Conservation (phyloP, 345 rosid species). For the Brassica juncea region DNA sequence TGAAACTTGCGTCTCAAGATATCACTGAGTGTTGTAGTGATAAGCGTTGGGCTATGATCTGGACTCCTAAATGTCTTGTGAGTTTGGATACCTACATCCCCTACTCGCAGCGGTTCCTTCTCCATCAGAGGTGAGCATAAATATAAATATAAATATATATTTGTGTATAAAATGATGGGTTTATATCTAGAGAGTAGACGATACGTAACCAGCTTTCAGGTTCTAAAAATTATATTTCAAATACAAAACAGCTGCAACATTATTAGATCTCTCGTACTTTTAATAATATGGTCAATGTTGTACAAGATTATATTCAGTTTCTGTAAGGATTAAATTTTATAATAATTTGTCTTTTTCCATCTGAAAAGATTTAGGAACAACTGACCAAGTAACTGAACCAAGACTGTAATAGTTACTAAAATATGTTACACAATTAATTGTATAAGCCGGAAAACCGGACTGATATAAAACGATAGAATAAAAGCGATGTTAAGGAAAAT, state of each 20-base stretch:
- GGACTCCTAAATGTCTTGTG: slow-evolving; percentile 24
- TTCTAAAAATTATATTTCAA: background rate
- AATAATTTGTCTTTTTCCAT: background rate
- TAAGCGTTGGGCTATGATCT: slow-evolving; percentile 12
- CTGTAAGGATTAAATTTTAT: background rate
- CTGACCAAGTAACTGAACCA: background rate
- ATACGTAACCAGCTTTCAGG: background rate
- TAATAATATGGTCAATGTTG: background rate
- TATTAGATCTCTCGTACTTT: background rate
- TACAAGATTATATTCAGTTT: background rate
- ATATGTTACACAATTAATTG: background rate
- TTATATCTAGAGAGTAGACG: background rate
- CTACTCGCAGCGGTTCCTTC: background rate
- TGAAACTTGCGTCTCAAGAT: slow-evolving; percentile 27
- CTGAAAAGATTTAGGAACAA: background rate
- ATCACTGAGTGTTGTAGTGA: background rate
- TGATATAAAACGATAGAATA: too few species aligned
- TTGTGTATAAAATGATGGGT: background rate
- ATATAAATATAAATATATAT: background rate
- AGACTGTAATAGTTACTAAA: background rate
- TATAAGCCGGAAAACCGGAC: too few species aligned
- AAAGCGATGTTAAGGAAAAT: too few species aligned
- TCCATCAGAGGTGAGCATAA: slow-evolving; percentile 8
- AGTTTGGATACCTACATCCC: slow-evolving; percentile 11
- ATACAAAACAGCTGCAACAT: background rate